phyloP scores from a whole-genome alignment of 2,329 filamentous ascomycete genomes.

The Penicillium concentricum region DNA sequence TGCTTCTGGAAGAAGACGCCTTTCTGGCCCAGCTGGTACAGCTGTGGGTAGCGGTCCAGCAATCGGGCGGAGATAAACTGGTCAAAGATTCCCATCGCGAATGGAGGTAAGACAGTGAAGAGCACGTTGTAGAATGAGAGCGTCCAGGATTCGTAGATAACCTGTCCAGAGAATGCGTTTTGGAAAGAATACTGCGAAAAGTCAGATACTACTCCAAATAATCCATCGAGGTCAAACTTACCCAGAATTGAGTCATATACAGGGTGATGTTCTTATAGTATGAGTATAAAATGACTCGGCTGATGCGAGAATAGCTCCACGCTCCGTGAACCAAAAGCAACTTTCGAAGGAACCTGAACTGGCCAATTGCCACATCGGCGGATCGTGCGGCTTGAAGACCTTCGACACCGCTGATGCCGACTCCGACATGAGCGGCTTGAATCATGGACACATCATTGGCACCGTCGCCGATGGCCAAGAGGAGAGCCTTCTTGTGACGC shows the following conservation, averaged over 20 bases:
- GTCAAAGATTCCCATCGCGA: slow-evolving; percentile 94
- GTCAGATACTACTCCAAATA: slow-evolving; percentile 11
- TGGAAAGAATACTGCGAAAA: slow-evolving; percentile 81
- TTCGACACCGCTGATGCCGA: slow-evolving; percentile 95
- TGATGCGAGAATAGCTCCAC: slow-evolving; percentile 96
- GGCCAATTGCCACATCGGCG: slow-evolving; percentile 91
- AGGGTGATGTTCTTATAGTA: slow-evolving; percentile 99
- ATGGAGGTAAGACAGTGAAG: slow-evolving; percentile 89
- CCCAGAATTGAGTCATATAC: slow-evolving; percentile 99
- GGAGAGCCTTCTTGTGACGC: slow-evolving; percentile 84
- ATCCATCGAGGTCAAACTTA: slow-evolving; percentile 47
- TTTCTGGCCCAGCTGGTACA: slow-evolving; percentile 89
- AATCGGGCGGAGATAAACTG: slow-evolving; percentile 95
- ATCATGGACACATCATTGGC: slow-evolving; percentile 99
- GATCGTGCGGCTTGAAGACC: slow-evolving; percentile 94
- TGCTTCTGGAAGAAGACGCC: slow-evolving; percentile 92
- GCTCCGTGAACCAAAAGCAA: slow-evolving; percentile 90
- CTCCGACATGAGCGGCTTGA: slow-evolving; percentile 94
- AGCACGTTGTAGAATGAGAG: slow-evolving; percentile 99
- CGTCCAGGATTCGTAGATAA: slow-evolving; percentile 99
- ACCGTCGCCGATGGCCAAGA: slow-evolving; percentile 93
- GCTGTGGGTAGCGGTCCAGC: slow-evolving; percentile 90
- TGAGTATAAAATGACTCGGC: slow-evolving; percentile 95
- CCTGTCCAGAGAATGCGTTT: slow-evolving; percentile 95
- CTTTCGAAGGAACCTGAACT: slow-evolving; percentile 94